phyloP scores from a whole-genome alignment of 73 alveolate species.

The Paramecium octaurelia region DNA sequence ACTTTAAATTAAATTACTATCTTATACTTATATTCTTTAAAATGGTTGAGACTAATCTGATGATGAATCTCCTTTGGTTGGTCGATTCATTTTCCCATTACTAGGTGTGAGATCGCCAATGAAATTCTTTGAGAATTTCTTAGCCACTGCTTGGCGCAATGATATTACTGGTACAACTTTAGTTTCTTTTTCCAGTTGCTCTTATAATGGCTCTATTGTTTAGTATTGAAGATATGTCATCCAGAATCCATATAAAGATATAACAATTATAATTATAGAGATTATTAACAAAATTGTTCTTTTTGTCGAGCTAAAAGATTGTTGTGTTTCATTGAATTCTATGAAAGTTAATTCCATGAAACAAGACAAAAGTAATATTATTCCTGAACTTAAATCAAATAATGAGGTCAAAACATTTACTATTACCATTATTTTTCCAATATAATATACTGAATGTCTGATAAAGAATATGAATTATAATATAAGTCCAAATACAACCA shows the following conservation, averaged over 20 bases:
- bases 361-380: not conserved
- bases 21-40: not conserved
- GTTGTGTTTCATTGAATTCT: not conserved
- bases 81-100: not conserved
- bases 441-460: not conserved
- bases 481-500: not conserved
- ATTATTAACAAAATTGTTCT: not conserved
- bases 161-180: not conserved
- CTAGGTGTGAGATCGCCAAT: not conserved
- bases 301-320: not conserved
- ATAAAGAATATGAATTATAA: not conserved
- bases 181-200: not conserved
- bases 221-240: slow-evolving; percentile 6
- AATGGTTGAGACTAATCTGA: not conserved
- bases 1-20: not conserved
- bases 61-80: not conserved
- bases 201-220: not conserved
- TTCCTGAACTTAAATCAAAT: not conserved
- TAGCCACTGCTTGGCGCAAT: not conserved
- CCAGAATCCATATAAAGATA: slow-evolving; percentile 15
- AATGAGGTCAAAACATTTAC: not conserved
- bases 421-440: not conserved
- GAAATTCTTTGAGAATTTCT: not conserved
- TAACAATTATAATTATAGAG: not conserved
- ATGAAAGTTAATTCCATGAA: not conserved